Conservation (phyloP, 345 rosid species). For the Gossypium rotundifolium region DNA sequence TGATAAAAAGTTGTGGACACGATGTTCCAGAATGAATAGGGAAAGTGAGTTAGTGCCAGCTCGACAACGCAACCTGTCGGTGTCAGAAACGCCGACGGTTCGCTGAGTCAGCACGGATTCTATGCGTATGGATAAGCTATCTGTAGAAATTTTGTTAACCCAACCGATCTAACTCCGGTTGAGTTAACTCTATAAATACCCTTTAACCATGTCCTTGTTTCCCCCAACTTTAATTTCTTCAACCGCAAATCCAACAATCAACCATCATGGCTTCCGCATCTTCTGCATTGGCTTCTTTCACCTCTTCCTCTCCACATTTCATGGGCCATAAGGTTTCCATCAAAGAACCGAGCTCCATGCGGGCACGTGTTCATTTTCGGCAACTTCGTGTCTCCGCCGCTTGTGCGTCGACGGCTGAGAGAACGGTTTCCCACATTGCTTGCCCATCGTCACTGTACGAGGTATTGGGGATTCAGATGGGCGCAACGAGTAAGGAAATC, state of each 20-base stretch:
- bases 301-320: neutral
- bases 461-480: slow-evolving; percentile 48
- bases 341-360: neutral
- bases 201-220: neutral
- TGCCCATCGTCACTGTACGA: slow-evolving; percentile 41
- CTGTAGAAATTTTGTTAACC: slow-evolving; percentile 13
- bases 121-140: slow-evolving; percentile 15
- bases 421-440: slow-evolving; percentile 6
- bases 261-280: slow-evolving; percentile 26
- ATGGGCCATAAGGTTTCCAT: slow-evolving; percentile 3
- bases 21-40: no score
- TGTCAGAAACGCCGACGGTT: neutral
- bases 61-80: no score
- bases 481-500: slow-evolving; percentile 54
- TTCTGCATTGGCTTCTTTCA: slow-evolving; percentile 17
- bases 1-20: no score
- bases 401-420: slow-evolving; percentile 30
- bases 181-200: slow-evolving; percentile 10
- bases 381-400: slow-evolving; percentile 33
- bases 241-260: neutral
- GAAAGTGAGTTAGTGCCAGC: no score
- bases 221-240: neutral
- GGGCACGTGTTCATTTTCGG: slow-evolving; percentile 25
- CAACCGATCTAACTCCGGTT: slow-evolving; percentile 26
- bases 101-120: slow-evolving; percentile 35